phyloP scores from a whole-genome alignment of 495 filamentous ascomycete genomes.

The Hapsidospora chrysogenum region DNA sequence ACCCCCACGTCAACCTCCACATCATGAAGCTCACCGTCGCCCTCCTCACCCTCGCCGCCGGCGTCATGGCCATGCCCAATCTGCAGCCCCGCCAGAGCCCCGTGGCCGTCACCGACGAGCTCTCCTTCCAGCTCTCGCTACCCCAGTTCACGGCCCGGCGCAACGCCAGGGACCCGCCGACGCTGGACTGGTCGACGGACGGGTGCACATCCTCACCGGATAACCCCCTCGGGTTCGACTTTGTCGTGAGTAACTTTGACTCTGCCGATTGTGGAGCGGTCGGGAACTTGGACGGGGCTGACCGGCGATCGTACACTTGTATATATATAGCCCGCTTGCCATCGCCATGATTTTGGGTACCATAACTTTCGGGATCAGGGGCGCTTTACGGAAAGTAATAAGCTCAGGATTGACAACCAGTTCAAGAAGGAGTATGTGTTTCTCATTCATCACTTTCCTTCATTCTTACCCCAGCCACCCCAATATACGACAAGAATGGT shows the following conservation, averaged over 20 bases:
- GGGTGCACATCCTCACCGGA: slow-evolving; percentile 26
- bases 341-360: slow-evolving; percentile 35
- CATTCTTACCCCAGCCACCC: no score
- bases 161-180: slow-evolving; percentile 12
- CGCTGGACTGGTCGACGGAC: slow-evolving; percentile 23
- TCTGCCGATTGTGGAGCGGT: no score
- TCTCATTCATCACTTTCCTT: no score
- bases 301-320: no score
- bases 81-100: neutral
- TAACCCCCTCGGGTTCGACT: slow-evolving; percentile 26
- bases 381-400: slow-evolving; percentile 19
- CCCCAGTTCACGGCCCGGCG: slow-evolving; percentile 13
- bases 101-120: slow-evolving; percentile 14
- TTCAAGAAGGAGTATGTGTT: slow-evolving; percentile 21
- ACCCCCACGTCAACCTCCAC: neutral
- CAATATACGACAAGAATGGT: no score
- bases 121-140: slow-evolving; percentile 16
- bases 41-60: neutral
- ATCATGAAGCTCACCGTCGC: neutral
- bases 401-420: slow-evolving; percentile 21
- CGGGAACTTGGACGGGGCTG: no score
- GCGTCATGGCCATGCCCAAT: neutral
- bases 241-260: no score
- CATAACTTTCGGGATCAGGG: slow-evolving; percentile 23
- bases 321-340: slow-evolving; percentile 22